These are phyloP conservation scores for Castanea sativa DNA, from an alignment of 306 rosid species.

Conservation along the genomic window DNA sequence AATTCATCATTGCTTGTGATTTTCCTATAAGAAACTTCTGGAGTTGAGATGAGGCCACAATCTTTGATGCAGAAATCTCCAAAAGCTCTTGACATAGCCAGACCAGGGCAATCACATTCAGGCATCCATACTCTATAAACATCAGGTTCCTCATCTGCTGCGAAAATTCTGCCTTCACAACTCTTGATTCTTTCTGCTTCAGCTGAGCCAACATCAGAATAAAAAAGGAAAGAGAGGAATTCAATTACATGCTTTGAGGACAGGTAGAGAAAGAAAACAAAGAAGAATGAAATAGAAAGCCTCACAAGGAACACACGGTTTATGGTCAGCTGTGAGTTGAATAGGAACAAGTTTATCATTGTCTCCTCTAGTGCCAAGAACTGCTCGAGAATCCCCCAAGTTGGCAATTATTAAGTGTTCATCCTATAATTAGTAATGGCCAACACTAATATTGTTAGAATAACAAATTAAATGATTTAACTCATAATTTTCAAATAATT, in stretches of 20 bases:
- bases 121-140: conserved; percentile 94
- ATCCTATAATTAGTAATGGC: conserved; percentile 44
- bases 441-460: background rate
- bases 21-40: conserved; percentile 64
- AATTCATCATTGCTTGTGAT: conserved; percentile 63
- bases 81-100: conserved; percentile 94
- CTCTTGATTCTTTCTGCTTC: conserved; percentile 73
- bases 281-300: conserved; percentile 2
- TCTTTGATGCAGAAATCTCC: conserved; percentile 96
- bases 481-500: background rate
- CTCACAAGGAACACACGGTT: conserved; percentile 79
- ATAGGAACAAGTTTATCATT: conserved; percentile 52
- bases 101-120: conserved; percentile 85
- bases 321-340: conserved; percentile 87
- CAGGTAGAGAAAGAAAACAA: background rate
- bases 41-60: conserved; percentile 76
- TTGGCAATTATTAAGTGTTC: conserved; percentile 69
- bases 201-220: conserved; percentile 42
- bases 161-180: conserved; percentile 71
- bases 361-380: conserved; percentile 75
- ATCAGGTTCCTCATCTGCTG: conserved; percentile 71
- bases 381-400: conserved; percentile 92
- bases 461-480: background rate
- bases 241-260: conserved; percentile 1
- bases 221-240: background rate